Base-by-base conservation (phyloP, 1,139 yeast genomes). In the Diutina catenulata region DNA sequence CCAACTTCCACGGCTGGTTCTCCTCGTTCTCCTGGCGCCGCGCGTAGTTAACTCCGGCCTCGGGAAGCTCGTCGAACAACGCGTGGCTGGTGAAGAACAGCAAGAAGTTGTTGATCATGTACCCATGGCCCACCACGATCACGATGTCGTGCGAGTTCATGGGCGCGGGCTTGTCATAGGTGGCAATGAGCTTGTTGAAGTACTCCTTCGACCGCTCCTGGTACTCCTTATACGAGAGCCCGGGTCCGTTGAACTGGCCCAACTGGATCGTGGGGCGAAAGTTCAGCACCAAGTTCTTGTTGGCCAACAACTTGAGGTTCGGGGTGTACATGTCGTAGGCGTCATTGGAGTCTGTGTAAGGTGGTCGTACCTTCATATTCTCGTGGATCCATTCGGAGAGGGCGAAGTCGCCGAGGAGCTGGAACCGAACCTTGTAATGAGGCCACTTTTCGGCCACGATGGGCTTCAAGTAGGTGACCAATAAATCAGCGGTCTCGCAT, bases 291-390 rank as follows among this genome's bases (percentile, higher is more conserved):
- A 57, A 53, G 29, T 55, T 50, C 40, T 59, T 55, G 45, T 67
- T 67, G 37, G 52, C 53, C 45, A 67, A 47, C 33, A 49, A 44
- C 47, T 62, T 64, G 39, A 65, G 48, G 45, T 67, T 67, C 25
- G 71, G 70, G 5, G 69, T 66, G 43, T 65, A 67, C 70, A 67
- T 64, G 43, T 64, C 61, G 48, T 67, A 67, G 5, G 71, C 72
- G 45, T 65, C 71, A 41, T 62, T 63, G 27, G 70, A 62, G 49
- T 66, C 72, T 21, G 51, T 45, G 42, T 62, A 64, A 3, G 70
- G 71, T 5, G 72, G 71, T 43, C 64, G 62, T 39, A 62, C 56
- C 38, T 51, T 52, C 72, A 66, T 66, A 37, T 60, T 56, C 40
- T 65, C 71, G 43, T 67, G 72, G 42, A 67, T 56, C 73, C 73